A percentile compares a stretch with the other conserved stretches of the same genome.
Conservation (phyloP, 768 basidiomycete species). For the Mrakia hoshinonis region DNA sequence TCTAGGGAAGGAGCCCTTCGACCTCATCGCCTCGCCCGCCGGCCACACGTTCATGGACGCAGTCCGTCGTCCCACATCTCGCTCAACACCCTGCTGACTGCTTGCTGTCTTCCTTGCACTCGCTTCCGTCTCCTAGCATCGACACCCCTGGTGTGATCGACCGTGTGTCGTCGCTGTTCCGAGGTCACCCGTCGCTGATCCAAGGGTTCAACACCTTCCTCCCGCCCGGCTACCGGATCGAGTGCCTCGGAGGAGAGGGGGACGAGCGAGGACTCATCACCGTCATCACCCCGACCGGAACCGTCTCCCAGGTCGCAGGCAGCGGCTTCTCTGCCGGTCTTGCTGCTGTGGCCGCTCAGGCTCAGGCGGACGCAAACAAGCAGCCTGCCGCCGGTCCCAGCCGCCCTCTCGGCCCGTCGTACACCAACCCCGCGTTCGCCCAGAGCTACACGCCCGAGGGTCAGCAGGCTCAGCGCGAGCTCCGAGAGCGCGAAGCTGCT, state of each 20-base stretch:
- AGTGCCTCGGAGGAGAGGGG: slow-evolving; percentile 43
- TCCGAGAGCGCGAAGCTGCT: slow-evolving; percentile 12
- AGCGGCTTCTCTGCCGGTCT: slow-evolving; percentile 25
- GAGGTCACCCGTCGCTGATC: slow-evolving; percentile 79
- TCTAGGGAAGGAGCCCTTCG: not conserved
- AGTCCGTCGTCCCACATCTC: not conserved
- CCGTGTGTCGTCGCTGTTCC: slow-evolving; percentile 86
- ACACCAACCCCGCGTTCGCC: not conserved
- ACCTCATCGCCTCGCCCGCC: not conserved
- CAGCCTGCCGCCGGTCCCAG: not conserved
- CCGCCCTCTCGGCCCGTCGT: not conserved
- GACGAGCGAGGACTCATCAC: slow-evolving; percentile 37
- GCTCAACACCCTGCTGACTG: not conserved
- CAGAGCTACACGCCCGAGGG: not conserved
- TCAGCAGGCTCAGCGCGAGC: slow-evolving; percentile 24
- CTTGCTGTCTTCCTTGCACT: not conserved
- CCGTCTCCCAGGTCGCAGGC: slow-evolving; percentile 34
- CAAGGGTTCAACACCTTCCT: slow-evolving; percentile 98
- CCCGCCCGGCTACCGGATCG: slow-evolving; percentile 87
- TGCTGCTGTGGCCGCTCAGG: not conserved
- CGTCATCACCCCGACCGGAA: slow-evolving; percentile 41
- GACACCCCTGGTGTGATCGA: slow-evolving; percentile 96
- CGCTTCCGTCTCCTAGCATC: slow-evolving; percentile 51
- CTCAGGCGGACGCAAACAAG: not conserved
- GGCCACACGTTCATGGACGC: not conserved